Evolutionary conservation across 306 rosid genomes (phyloP).

Genomic region (Sicyos edulis): DNA sequence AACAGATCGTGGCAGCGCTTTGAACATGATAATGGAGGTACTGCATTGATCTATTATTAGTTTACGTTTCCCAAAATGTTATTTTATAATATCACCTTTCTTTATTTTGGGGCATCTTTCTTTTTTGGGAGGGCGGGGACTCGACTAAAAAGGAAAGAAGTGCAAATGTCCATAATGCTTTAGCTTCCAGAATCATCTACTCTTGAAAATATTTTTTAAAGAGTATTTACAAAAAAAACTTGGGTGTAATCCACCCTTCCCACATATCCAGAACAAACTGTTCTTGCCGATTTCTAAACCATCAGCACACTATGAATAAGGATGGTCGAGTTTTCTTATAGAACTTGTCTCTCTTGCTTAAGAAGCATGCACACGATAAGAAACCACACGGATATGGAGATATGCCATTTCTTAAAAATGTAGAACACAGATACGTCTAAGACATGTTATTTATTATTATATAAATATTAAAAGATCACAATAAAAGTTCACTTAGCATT

Average conservation of each 20-base stretch:
- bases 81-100: neutral
- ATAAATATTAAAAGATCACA: no score
- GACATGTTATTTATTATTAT: no score
- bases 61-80: neutral
- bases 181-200: neutral
- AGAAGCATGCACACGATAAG: no score
- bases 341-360: no score
- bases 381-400: no score
- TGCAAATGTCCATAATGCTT: no score
- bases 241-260: neutral
- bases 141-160: neutral
- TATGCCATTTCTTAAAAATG: no score
- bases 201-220: neutral
- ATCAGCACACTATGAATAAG: neutral
- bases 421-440: no score
- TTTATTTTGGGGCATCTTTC: no score
- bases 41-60: constrained; percentile 16
- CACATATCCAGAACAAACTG: neutral
- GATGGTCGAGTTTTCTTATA: neutral
- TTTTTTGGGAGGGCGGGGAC: no score
- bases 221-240: neutral
- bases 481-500: no score
- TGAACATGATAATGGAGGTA: constrained; percentile 69
- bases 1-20: constrained; percentile 89
- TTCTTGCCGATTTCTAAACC: neutral